Conservation (phyloP, 257 asterid species). For the Primulina tabacum region DNA sequence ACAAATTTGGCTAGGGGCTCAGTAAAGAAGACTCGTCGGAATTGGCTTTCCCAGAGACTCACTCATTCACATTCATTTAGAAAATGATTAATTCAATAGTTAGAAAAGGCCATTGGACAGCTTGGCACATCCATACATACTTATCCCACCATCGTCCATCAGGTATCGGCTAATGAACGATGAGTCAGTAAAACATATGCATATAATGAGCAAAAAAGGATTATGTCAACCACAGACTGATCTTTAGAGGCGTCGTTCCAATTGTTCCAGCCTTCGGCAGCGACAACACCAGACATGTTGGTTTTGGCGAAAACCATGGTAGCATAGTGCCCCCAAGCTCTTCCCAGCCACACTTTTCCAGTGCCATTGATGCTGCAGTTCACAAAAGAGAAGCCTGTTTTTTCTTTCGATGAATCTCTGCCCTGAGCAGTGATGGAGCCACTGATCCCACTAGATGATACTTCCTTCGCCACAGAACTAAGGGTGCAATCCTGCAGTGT, state of each 20-base stretch:
- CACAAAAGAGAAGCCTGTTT: constrained; percentile 72
- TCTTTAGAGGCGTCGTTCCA: constrained; percentile 74
- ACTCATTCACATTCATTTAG: too few relatives aligned
- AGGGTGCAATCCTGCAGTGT: constrained; percentile 55
- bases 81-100: too few relatives aligned
- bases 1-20: too few relatives aligned
- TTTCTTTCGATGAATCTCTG: constrained; percentile 43
- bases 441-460: constrained; percentile 27
- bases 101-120: too few relatives aligned
- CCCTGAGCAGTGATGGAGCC: constrained; percentile 87
- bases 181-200: too few relatives aligned
- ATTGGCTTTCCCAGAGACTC: too few relatives aligned
- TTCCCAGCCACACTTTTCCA: constrained; percentile 82
- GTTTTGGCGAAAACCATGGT: constrained; percentile 57
- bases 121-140: too few relatives aligned
- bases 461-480: constrained; percentile 58
- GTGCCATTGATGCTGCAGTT: constrained; percentile 59
- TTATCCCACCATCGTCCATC: too few relatives aligned
- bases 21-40: too few relatives aligned
- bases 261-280: constrained; percentile 78
- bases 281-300: constrained; percentile 62
- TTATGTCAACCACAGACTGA: constrained; percentile 32
- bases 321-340: constrained; percentile 85
- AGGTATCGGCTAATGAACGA: too few relatives aligned
- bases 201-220: too few relatives aligned